Percentiles rank a stretch among this genome's conserved stretches.
These are phyloP conservation scores for Boletus tylopilopsis DNA, from an alignment of 768 basidiomycete species.

Conservation along the genomic window DNA sequence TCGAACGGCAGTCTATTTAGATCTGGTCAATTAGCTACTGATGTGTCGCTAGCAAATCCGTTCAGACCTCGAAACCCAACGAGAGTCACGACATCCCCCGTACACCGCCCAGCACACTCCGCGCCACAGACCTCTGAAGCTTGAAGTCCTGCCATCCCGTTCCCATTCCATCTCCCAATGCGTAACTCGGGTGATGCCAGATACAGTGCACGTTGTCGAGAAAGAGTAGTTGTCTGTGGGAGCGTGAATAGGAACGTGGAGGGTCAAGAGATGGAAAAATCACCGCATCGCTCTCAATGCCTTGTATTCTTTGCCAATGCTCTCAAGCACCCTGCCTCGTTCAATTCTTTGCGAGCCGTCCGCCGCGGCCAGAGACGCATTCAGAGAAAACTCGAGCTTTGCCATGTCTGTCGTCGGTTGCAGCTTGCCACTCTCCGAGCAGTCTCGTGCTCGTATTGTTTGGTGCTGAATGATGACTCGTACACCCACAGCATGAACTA, in stretches of 20 bases:
- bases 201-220: constrained; percentile 70
- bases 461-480: too few relatives aligned
- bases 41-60: too few relatives aligned
- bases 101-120: constrained; percentile 53
- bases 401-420: constrained; percentile 96
- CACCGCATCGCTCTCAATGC: constrained; percentile 84
- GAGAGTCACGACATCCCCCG: constrained; percentile 5
- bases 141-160: constrained; percentile 52
- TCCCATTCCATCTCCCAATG: constrained; percentile 81
- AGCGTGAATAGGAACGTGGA: neutral
- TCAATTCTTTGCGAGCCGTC: constrained; percentile 54
- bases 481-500: too few relatives aligned
- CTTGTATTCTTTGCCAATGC: constrained; percentile 83
- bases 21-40: too few relatives aligned
- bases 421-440: constrained; percentile 82
- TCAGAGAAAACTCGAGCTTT: constrained; percentile 89
- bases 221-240: constrained; percentile 78
- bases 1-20: too few relatives aligned
- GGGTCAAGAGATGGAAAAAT: constrained; percentile 15
- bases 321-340: constrained; percentile 64
- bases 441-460: constrained; percentile 89
- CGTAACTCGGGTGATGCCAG: constrained; percentile 62
- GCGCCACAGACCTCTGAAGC: constrained; percentile 56
- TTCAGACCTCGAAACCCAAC: neutral
- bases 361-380: constrained; percentile 70